phyloP scores from a whole-genome alignment of 2,329 filamentous ascomycete genomes.

The Aspergillus intermedius region DNA sequence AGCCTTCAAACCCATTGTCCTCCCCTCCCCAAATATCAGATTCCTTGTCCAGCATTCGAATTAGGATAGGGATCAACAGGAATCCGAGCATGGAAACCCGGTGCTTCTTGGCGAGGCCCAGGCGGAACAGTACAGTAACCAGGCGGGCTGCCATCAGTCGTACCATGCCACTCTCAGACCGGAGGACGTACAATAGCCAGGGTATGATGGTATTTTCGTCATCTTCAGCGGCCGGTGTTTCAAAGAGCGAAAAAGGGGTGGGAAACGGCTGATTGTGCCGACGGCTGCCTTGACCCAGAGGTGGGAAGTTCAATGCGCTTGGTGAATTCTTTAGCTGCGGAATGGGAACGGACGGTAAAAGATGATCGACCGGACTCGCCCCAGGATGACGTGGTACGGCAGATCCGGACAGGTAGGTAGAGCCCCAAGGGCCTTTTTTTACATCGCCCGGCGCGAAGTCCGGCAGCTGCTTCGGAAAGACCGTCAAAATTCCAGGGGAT shows the following conservation, averaged over 20 bases:
- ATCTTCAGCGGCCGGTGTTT: constrained; percentile 48
- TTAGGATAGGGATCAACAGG: constrained; percentile 63
- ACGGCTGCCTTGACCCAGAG: constrained; percentile 40
- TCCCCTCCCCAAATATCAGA: constrained; percentile 34
- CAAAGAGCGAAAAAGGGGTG: constrained; percentile 26
- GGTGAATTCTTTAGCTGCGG: constrained; percentile 25
- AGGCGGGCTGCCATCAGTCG: constrained; percentile 64
- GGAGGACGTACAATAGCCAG: constrained; percentile 62
- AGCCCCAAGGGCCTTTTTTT: constrained; percentile 46
- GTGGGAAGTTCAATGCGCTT: constrained; percentile 46
- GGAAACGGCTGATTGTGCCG: constrained; percentile 31
- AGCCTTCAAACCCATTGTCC: constrained; percentile 31
- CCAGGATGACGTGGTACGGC: constrained; percentile 41
- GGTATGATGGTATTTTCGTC: constrained; percentile 65
- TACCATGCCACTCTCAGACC: constrained; percentile 52
- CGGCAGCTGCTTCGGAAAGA: constrained; percentile 54
- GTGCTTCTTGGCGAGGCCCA: constrained; percentile 58
- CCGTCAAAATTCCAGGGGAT: constrained; percentile 61
- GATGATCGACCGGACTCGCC: constrained; percentile 56
- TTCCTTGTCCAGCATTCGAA: constrained; percentile 57
- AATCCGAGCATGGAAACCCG: constrained; percentile 60
- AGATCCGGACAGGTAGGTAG: constrained; percentile 49
- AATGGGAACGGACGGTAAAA: constrained; percentile 50
- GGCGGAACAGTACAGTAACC: constrained; percentile 62
- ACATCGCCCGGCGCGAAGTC: constrained; percentile 48